Base-by-base conservation (phyloP, 352 stramenopile species). In the Phytophthora sansomeana region DNA sequence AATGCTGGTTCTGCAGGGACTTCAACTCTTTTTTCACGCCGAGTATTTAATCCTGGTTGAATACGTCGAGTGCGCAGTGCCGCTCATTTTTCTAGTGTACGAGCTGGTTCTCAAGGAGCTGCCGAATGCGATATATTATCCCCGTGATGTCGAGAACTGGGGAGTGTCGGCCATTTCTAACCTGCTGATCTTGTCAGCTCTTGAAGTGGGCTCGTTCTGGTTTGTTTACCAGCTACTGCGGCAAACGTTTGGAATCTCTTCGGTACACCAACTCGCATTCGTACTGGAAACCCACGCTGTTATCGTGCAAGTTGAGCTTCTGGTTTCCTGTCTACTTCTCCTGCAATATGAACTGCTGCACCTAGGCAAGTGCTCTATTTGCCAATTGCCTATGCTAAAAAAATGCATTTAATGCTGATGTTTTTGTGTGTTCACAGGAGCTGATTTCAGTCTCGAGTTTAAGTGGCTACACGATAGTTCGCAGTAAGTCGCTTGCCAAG, bases 61-160 rank as follows among this genome's bases (percentile, higher is more conserved):
- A 64, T 83, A 80, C 58, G 58, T 80, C 42, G 72, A 80, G 41
- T 80, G 68, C 21, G 59, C 78, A n/a, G 58, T 80, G 19, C 75
- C 75, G 11, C 51, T 74, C 10, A 26, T 77, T 7, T 83, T 78
- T 51, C 63, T 69, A 79, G 28, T n/a, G n/a, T n/a, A n/a, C n/a
- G n/a, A n/a, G n/a, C n/a, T n/a, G n/a, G n/a, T n/a, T n/a, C n/a
- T n/a, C n/a, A n/a, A n/a, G n/a, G n/a, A n/a, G n/a, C n/a, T n/a
- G n/a, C n/a, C n/a, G n/a, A n/a, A n/a, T n/a, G n/a, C n/a, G n/a
- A n/a, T n/a, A n/a, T n/a, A n/a, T n/a, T n/a, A n/a, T n/a, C n/a
- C n/a, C n/a, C n/a, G n/a, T n/a, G n/a, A n/a, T n/a, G n/a, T n/a
- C n/a, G n/a, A n/a, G n/a, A n/a, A n/a, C n/a, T n/a, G n/a, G n/a